Percentiles rank a stretch among this genome's conserved stretches.
These are phyloP conservation scores for Lachnellula arida DNA, from an alignment of 2,329 filamentous ascomycete genomes.

Conservation along the genomic window DNA sequence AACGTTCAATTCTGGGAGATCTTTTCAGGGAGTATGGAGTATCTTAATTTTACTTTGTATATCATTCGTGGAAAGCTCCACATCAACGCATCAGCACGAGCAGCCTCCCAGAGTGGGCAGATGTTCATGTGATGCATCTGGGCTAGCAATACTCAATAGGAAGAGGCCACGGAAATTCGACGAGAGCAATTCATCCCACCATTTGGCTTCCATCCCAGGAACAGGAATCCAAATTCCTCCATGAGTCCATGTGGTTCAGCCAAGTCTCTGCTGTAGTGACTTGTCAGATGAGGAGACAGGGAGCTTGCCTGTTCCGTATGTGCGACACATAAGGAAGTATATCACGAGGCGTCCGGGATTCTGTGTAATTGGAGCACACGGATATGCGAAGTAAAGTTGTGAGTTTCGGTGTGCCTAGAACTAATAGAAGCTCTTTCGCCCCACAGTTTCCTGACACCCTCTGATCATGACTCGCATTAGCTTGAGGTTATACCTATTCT, in stretches of 20 bases:
- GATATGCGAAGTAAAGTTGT: not conserved
- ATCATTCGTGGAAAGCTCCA: not conserved
- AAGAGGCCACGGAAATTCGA: too few species aligned
- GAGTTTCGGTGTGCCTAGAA: not conserved
- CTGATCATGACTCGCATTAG: too few species aligned
- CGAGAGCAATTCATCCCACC: too few species aligned
- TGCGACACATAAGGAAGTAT: too few species aligned
- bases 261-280: not conserved
- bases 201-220: not conserved
- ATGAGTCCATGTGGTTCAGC: not conserved
- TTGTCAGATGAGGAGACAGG: too few species aligned
- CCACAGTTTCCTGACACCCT: too few species aligned
- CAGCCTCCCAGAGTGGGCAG: not conserved
- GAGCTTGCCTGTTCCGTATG: not conserved
- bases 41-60: not conserved
- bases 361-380: not conserved
- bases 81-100: not conserved
- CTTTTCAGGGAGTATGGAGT: not conserved
- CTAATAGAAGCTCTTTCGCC: too few species aligned
- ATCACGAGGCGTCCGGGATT: too few species aligned
- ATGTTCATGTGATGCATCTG: not conserved
- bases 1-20: not conserved
- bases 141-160: not conserved
- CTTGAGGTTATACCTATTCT: too few species aligned
- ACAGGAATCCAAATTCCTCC: not conserved